Evolutionary conservation across 805 yeast genomes (phyloP), one percentile per base, ranked within the genome.

Genomic region (Ogataea saltuana): DNA sequence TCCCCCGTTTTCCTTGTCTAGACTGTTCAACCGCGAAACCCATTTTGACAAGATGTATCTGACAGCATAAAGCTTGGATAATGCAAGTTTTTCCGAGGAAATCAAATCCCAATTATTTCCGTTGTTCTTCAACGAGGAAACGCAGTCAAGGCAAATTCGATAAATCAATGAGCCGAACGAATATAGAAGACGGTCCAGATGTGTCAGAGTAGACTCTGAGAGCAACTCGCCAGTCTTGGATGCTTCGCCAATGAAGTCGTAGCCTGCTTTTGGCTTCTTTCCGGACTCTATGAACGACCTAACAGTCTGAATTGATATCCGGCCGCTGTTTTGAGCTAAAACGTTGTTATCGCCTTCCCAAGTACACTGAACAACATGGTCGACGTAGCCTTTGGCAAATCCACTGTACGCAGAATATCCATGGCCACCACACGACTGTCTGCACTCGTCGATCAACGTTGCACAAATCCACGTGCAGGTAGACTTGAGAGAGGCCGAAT

Each of bases 341-440:
- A 90, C 84, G 58, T 82, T 89, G 71, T 90, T 90, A 66, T 90
- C 97, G 65, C 97, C 97, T 71, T 90, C 97, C 97, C 97, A 90
- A 15, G 97, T 90, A 67, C 96, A 89, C 69, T 90, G 97, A 30
- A 90, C 97, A n/a, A 86, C 96, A 88, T 95, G 91, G 64, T 90
- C 97, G 49, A 77, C 76, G 70, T 80, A 88, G 10, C 89, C 89
- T 61, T 84, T 87, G 30, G 95, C 96, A 61, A 90, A 86, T 2
- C 90, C 96, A 51, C 88, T 80, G 67, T 90, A 90, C n/a, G 89
- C 80, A 18, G 95, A 88, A 68, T 90, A 90, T 30, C 97, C 97
- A 66, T 87, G 96, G 23, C 97, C 97, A 63, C 97, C 97, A 67
- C 96, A 89, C 2, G 95, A 75, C 68, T 90, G 97, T 69, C 97